These are phyloP conservation scores for Cyclocybe cylindracea DNA, from an alignment of 768 basidiomycete genomes.

Conservation along the genomic window DNA sequence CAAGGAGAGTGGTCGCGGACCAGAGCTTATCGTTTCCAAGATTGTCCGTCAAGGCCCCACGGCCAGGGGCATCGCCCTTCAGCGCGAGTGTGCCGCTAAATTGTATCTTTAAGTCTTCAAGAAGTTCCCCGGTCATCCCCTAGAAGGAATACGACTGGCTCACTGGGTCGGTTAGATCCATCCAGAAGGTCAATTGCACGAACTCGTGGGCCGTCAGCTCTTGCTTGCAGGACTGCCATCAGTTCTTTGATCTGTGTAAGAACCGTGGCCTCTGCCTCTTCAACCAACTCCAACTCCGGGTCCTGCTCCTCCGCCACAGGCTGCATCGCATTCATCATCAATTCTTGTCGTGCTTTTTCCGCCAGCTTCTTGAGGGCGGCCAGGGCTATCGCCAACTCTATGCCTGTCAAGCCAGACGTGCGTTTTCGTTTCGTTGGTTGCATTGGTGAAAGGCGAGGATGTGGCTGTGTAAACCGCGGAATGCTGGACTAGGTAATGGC, in stretches of 20 bases:
- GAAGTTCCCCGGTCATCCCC: constrained; percentile 9
- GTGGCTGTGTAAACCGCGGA: too few species aligned
- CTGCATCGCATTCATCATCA: constrained; percentile 2
- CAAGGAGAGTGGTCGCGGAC: constrained; percentile 11
- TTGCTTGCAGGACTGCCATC: constrained; percentile 9
- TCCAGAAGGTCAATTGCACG: constrained; percentile 7
- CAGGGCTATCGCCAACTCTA: constrained; percentile 9
- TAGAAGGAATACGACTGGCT: constrained; percentile 9
- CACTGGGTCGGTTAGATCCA: constrained; percentile 9
- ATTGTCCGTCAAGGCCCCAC: constrained; percentile 8
- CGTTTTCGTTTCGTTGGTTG: constrained; percentile 3
- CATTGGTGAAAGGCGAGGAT: constrained; percentile 1
- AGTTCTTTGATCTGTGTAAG: constrained; percentile 8
- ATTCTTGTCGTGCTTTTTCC: constrained; percentile 4
- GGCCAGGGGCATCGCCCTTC: constrained; percentile 8
- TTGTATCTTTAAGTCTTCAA: constrained; percentile 8
- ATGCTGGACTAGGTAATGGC: too few species aligned
- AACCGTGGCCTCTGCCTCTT: not conserved
- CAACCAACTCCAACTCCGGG: constrained; percentile 4
- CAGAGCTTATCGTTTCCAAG: constrained; percentile 12
- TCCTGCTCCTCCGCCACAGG: constrained; percentile 1
- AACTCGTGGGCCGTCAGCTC: constrained; percentile 8
- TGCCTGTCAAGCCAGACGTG: constrained; percentile 6
- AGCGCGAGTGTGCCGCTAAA: constrained; percentile 10
- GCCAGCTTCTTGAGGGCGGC: constrained; percentile 7